Evolutionary conservation across 129 eudicot species (phyloP).

Genomic region (Ambrosia trifida): DNA sequence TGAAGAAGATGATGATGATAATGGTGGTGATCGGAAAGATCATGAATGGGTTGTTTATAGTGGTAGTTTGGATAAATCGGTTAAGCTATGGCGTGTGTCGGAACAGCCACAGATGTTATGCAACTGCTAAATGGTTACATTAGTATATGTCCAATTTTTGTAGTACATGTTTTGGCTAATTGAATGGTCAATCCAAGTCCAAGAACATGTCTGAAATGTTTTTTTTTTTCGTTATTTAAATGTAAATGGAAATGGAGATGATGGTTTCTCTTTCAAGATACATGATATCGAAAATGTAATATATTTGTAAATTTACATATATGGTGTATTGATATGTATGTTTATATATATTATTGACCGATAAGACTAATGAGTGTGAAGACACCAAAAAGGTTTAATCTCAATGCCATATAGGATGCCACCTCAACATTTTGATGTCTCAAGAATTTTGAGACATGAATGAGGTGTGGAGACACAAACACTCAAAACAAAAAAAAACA

Average conservation of each 20-base stretch:
- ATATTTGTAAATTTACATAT: neutral
- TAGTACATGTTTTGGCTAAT: neutral
- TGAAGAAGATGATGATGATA: neutral
- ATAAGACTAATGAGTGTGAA: too few relatives aligned
- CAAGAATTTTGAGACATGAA: too few relatives aligned
- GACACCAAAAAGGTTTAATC: too few relatives aligned
- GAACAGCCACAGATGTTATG: slow-evolving; percentile 26
- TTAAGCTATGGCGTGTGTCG: slow-evolving; percentile 66
- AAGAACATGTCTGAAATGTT: slow-evolving; percentile 5
- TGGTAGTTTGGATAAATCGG: slow-evolving; percentile 82
- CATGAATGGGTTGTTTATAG: slow-evolving; percentile 64
- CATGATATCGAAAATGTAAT: neutral
- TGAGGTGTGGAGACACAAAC: too few relatives aligned
- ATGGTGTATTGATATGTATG: too few relatives aligned
- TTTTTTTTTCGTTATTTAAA: neutral
- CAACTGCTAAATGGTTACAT: neutral
- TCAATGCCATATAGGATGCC: too few relatives aligned
- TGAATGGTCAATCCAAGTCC: neutral
- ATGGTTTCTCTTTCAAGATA: neutral
- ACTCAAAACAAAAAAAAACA: too few relatives aligned
- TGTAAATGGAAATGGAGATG: slow-evolving; percentile 22
- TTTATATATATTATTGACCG: too few relatives aligned
- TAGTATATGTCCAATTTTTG: slow-evolving; percentile 1
- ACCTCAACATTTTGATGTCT: too few relatives aligned
- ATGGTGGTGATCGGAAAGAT: slow-evolving; percentile 4